Percentiles rank a stretch among this genome's conserved stretches.
Evolutionary conservation across 441 rosid species (phyloP).

Genomic region (Eruca vesicaria): DNA sequence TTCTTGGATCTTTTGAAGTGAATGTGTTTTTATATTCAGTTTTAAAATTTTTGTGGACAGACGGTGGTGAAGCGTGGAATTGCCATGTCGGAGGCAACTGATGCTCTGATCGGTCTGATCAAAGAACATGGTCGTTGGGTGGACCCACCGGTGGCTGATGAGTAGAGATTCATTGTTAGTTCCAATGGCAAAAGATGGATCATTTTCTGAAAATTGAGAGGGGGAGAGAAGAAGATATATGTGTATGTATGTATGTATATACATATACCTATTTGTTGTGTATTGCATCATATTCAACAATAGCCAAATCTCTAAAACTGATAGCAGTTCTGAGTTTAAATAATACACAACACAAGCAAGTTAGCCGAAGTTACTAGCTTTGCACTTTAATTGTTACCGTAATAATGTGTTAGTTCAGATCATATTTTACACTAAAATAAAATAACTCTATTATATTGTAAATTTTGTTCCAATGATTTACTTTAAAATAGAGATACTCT

Average conservation of each 20-base stretch:
- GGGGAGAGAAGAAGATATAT: background rate
- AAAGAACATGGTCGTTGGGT: constrained; percentile 96
- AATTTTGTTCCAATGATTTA: too few relatives aligned
- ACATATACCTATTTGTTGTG: constrained; percentile 6
- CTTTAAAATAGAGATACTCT: too few relatives aligned
- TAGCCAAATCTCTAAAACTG: background rate
- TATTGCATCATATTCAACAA: constrained; percentile 22
- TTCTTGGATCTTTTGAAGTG: background rate
- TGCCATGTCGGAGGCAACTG: constrained; percentile 82
- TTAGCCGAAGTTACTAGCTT: background rate
- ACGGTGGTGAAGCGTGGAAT: constrained; percentile 93
- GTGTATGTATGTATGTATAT: background rate
- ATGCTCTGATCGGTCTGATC: constrained; percentile 84
- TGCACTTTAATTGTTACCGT: too few relatives aligned
- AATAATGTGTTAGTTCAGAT: too few relatives aligned
- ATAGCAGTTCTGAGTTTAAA: background rate
- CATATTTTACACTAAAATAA: too few relatives aligned
- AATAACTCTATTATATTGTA: too few relatives aligned
- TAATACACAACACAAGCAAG: background rate
- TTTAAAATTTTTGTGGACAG: constrained; percentile 42
- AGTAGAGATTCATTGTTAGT: constrained; percentile 18
- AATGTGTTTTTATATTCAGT: background rate
- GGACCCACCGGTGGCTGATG: constrained; percentile 77
- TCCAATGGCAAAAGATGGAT: background rate
- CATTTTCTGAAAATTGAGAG: background rate